A percentile compares a stretch with the other conserved stretches of the same genome.
phyloP scores from a whole-genome alignment of 1,284 basidiomycete species.

The Puccinia triticina region DNA sequence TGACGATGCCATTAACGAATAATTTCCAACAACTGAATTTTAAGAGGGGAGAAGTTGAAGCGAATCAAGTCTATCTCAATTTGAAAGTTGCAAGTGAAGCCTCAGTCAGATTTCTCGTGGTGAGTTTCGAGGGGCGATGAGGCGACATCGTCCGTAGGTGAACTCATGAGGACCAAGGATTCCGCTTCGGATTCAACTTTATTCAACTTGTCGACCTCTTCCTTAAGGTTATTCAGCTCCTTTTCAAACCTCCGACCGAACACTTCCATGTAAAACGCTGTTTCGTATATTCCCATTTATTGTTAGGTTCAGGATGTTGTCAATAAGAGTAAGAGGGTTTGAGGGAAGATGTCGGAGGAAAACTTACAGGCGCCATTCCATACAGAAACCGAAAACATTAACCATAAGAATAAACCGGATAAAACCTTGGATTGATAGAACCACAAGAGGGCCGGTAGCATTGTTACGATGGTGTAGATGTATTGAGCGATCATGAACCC shows the following conservation, averaged over 20 bases:
- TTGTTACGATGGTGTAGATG: conserved; percentile 58
- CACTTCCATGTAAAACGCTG: conserved; percentile 54
- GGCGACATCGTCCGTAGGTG: neutral
- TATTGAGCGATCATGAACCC: conserved; percentile 14
- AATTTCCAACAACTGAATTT: neutral
- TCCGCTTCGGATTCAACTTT: conserved; percentile 12
- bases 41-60: neutral
- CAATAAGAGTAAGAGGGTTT: neutral
- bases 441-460: conserved; percentile 56
- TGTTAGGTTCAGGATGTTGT: conserved; percentile 8
- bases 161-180: conserved; percentile 1
- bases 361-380: conserved; percentile 57
- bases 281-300: neutral
- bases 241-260: conserved; percentile 56
- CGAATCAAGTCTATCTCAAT: neutral
- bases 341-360: neutral
- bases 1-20: neutral
- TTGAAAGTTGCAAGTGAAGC: neutral
- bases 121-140: neutral
- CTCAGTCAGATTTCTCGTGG: neutral
- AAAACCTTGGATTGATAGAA: conserved; percentile 57
- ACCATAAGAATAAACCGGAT: conserved; percentile 55
- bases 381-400: conserved; percentile 56
- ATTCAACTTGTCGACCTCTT: conserved; percentile 55
- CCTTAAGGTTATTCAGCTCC: conserved; percentile 55